These are phyloP conservation scores for Penicillium aurantiogriseum DNA, from an alignment of 2,329 filamentous ascomycete species.

Conservation along the genomic window DNA sequence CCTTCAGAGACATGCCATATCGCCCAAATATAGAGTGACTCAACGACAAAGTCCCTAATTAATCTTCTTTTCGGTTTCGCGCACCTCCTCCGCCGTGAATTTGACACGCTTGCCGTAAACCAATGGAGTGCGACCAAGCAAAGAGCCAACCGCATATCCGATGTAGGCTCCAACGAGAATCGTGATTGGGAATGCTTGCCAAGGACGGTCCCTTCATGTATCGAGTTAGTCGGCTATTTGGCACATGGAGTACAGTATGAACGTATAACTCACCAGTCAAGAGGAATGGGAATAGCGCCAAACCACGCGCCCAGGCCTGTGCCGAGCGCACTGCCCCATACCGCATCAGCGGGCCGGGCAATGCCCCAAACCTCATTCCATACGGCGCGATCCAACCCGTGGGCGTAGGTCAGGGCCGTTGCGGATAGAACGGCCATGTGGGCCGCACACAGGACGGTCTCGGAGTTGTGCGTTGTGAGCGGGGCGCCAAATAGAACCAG, in stretches of 20 bases:
- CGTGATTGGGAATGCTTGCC: constrained; percentile 97
- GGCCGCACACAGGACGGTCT: constrained; percentile 76
- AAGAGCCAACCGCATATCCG: constrained; percentile 67
- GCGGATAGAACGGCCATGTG: constrained; percentile 78
- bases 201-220: constrained; percentile 74
- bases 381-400: constrained; percentile 69
- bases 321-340: constrained; percentile 79
- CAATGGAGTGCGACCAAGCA: constrained; percentile 30
- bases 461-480: constrained; percentile 71
- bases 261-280: constrained; percentile 72
- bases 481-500: constrained; percentile 91
- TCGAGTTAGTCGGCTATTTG: constrained; percentile 3
- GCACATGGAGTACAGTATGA: neutral
- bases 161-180: constrained; percentile 79
- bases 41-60: constrained; percentile 7
- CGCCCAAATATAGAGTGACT: neutral
- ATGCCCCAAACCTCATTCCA: constrained; percentile 71
- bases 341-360: constrained; percentile 73
- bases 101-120: constrained; percentile 38
- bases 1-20: neutral
- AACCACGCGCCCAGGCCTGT: constrained; percentile 81
- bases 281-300: constrained; percentile 88
- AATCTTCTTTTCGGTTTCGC: constrained; percentile 20
- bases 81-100: constrained; percentile 27
- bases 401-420: constrained; percentile 79